A percentile compares a stretch with the other conserved stretches of the same genome.
These are phyloP conservation scores for Stephania japonica DNA, from an alignment of 164 flowering plant species.

Conservation along the genomic window DNA sequence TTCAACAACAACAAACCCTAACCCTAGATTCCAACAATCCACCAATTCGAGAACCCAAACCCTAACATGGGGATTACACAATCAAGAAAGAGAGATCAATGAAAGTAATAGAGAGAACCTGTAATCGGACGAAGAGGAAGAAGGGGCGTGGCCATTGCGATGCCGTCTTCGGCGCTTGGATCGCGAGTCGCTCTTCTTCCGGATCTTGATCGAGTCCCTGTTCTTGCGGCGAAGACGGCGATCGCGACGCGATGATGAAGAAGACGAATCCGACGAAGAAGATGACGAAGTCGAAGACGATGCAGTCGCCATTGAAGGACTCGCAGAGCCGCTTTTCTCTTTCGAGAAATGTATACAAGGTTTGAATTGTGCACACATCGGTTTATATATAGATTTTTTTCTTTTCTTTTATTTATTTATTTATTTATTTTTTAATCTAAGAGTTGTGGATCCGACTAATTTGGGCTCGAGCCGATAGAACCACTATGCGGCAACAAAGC, in stretches of 20 bases:
- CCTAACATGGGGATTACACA: background rate
- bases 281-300: constrained; percentile 24
- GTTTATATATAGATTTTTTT: too few relatives aligned
- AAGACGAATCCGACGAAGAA: constrained; percentile 35
- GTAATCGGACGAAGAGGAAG: constrained; percentile 32
- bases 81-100: background rate
- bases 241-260: constrained; percentile 29
- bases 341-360: too few relatives aligned
- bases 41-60: background rate
- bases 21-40: background rate
- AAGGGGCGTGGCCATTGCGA: constrained; percentile 24
- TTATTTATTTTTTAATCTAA: too few relatives aligned
- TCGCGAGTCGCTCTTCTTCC: constrained; percentile 42
- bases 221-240: constrained; percentile 41
- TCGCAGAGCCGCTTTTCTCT: background rate
- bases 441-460: too few relatives aligned
- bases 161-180: constrained; percentile 57
- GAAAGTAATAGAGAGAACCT: constrained; percentile 21
- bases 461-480: too few relatives aligned
- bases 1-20: background rate
- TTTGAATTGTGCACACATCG: too few relatives aligned
- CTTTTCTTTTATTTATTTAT: too few relatives aligned
- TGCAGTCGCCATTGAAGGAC: background rate
- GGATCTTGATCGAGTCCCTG: constrained; percentile 47
- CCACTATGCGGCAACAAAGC: too few relatives aligned